Conservation (phyloP, 2,329 filamentous ascomycete species). For the Aspergillus sp. region DNA sequence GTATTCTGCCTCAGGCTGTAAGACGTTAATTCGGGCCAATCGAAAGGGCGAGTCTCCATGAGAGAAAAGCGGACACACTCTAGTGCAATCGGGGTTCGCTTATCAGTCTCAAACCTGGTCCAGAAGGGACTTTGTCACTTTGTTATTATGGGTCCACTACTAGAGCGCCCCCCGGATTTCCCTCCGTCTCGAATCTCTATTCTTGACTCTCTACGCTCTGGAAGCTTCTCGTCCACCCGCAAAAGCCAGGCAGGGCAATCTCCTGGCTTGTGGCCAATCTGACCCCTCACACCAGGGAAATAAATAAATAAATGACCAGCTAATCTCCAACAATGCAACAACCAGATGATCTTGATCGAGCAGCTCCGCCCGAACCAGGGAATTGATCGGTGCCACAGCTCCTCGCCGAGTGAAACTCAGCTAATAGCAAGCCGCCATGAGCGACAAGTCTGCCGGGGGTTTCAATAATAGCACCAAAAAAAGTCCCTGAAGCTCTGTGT, state of each 20-base stretch:
- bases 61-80: background rate
- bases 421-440: constrained; percentile 18
- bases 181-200: background rate
- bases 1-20: background rate
- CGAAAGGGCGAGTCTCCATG: background rate
- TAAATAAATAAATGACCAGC: background rate
- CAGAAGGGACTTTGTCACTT: background rate
- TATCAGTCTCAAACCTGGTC: background rate
- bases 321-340: background rate
- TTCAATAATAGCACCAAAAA: constrained; percentile 6
- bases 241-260: background rate
- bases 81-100: background rate
- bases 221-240: background rate
- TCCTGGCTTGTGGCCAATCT: background rate
- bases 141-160: background rate
- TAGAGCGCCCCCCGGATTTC: background rate
- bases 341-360: constrained; percentile 5
- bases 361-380: constrained; percentile 3
- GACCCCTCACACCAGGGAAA: constrained; percentile 3
- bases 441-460: constrained; percentile 7
- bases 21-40: background rate
- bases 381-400: constrained; percentile 11
- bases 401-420: constrained; percentile 16
- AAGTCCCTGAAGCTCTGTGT: background rate
- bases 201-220: background rate